Evolutionary conservation across 148 eudicot genomes (phyloP).

Genomic region (Chenopodium quinoa): DNA sequence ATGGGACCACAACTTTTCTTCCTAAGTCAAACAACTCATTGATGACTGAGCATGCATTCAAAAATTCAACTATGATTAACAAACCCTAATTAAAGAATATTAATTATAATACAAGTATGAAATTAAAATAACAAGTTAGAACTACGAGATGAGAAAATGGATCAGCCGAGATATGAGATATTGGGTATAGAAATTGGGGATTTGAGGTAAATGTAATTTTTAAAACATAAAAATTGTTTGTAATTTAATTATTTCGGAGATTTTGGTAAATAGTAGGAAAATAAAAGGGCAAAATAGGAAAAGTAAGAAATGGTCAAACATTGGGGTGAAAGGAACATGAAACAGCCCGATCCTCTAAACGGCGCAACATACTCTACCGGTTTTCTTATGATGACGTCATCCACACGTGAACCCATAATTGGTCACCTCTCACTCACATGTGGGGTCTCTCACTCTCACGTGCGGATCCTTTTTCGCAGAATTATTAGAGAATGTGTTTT

Average conservation of each 20-base stretch:
- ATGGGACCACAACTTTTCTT: too few relatives aligned
- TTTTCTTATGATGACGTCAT: constrained; percentile 13
- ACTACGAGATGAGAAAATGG: not conserved
- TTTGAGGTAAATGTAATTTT: too few relatives aligned
- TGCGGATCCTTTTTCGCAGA: constrained; percentile 15
- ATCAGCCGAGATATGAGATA: not conserved
- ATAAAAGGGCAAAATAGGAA: not conserved
- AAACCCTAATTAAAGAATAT: not conserved
- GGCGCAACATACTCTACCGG: constrained; percentile 36
- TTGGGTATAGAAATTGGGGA: too few relatives aligned
- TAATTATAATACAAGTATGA: not conserved
- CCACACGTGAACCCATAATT: constrained; percentile 45
- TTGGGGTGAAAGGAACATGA: constrained; percentile 16
- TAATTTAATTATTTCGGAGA: too few relatives aligned
- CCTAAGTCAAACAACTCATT: constrained; percentile 10
- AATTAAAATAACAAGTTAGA: too few relatives aligned
- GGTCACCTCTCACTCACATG: constrained; percentile 13
- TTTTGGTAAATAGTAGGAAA: not conserved
- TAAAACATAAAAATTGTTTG: too few relatives aligned
- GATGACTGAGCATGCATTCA: constrained; percentile 17
- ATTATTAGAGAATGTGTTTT: not conserved
- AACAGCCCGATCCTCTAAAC: constrained; percentile 46
- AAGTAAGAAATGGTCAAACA: constrained; percentile 8
- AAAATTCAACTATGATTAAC: not conserved
- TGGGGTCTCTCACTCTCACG: constrained; percentile 20